phyloP scores from a whole-genome alignment of 225 moss, liverwort and hornwort genomes.

The Rhytidiadelphus loreus region DNA sequence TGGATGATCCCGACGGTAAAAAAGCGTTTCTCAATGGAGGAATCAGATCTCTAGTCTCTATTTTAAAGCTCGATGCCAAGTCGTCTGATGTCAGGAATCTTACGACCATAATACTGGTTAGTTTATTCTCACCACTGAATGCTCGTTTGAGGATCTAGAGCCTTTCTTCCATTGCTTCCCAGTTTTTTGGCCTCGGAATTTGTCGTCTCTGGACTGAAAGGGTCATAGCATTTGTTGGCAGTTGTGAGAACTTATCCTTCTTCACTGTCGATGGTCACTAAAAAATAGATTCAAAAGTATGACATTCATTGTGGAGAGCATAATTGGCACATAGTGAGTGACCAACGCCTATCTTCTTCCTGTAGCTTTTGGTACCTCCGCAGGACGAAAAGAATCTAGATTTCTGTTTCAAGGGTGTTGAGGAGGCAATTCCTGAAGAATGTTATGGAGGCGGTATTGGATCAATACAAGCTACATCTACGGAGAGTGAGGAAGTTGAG shows the following conservation, averaged over 20 bases:
- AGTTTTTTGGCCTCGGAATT: background rate
- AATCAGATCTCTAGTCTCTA: background rate
- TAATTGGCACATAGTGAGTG: background rate
- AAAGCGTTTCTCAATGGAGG: background rate
- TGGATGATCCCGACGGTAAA: constrained; percentile 1
- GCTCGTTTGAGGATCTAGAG: background rate
- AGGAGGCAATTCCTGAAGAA: background rate
- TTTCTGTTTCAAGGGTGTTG: background rate
- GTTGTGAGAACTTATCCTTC: background rate
- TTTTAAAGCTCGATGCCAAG: background rate
- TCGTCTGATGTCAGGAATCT: background rate
- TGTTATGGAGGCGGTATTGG: background rate
- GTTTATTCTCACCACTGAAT: background rate
- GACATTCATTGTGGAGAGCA: background rate
- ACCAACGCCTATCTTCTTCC: background rate
- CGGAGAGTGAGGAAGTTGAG: background rate
- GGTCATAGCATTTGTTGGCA: background rate
- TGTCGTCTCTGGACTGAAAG: background rate
- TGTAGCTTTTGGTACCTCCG: background rate
- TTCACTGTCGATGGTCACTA: background rate
- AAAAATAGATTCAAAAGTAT: background rate
- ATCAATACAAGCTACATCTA: background rate
- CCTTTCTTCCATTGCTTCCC: background rate
- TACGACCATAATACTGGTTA: constrained; percentile 19
- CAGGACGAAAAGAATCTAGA: background rate